A percentile compares a stretch with the other conserved stretches of the same genome.
Evolutionary conservation across 2,329 filamentous ascomycete species (phyloP).

Genomic region (Epichloe festucae): DNA sequence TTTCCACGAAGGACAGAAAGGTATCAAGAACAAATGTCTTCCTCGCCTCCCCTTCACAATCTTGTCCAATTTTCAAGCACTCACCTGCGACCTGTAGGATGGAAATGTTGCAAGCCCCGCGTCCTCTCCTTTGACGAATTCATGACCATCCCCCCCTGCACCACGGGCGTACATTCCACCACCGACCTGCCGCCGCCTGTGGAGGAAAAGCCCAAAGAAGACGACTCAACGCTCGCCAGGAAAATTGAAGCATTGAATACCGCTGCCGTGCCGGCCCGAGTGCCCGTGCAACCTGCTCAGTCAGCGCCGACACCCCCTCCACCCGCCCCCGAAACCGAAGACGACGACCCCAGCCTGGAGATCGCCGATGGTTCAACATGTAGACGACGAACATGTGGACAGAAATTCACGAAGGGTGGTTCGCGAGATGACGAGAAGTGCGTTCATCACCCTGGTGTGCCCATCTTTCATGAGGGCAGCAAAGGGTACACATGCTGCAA

Average conservation of each 20-base stretch:
- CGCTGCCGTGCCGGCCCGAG: constrained; percentile 25
- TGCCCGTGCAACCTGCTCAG: constrained; percentile 29
- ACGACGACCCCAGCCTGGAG: constrained; percentile 64
- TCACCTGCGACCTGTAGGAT: constrained; percentile 43
- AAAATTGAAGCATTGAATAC: constrained; percentile 40
- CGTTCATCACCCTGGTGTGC: constrained; percentile 75
- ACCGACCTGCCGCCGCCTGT: constrained; percentile 56
- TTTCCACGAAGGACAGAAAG: constrained; percentile 98
- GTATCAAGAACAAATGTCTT: constrained; percentile 31
- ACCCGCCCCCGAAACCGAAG: constrained; percentile 64
- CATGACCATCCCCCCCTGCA: constrained; percentile 83
- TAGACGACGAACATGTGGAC: constrained; percentile 62
- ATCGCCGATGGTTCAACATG: constrained; percentile 66
- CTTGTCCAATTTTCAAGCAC: no score
- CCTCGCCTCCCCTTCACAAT: no score
- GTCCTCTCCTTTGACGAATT: constrained; percentile 98
- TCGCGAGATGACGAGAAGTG: constrained; percentile 62
- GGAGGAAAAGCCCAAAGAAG: constrained; percentile 41
- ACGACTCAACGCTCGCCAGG: constrained; percentile 26
- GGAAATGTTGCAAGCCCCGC: constrained; percentile 97
- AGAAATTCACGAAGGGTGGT: constrained; percentile 47
- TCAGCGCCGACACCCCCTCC: constrained; percentile 39
- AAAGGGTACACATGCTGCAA: constrained; percentile 98
- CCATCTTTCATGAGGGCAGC: constrained; percentile 95
- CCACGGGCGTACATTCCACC: constrained; percentile 81